Percentiles rank a stretch among this genome's conserved stretches.
Conservation (phyloP, 495 filamentous ascomycete genomes). For the Lasiosphaeria miniovina region DNA sequence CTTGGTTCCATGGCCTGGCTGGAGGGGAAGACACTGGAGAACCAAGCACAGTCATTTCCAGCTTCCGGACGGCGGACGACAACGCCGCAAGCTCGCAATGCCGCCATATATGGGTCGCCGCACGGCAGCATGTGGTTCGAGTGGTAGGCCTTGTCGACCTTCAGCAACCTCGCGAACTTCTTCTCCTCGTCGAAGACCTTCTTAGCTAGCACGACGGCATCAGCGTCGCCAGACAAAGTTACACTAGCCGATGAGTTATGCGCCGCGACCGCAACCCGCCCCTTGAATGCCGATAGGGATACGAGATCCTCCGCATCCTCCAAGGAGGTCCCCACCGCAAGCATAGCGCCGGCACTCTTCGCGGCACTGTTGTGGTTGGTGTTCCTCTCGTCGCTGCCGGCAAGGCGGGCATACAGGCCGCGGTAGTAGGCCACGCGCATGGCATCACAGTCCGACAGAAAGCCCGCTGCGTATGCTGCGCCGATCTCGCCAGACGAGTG, state of each 20-base stretch:
- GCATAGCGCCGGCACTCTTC: conserved; percentile 43
- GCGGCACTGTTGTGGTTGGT: conserved; percentile 8
- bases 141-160: conserved; percentile 44
- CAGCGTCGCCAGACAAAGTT: conserved; percentile 46
- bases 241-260: conserved; percentile 44
- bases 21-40: conserved; percentile 9
- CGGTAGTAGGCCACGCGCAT: conserved; percentile 17
- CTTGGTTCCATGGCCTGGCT: too few species aligned
- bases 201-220: conserved; percentile 32
- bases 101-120: conserved; percentile 25
- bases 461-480: conserved; percentile 24
- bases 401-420: conserved; percentile 17
- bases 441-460: conserved; percentile 22
- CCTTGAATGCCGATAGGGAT: conserved; percentile 29
- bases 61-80: conserved; percentile 41
- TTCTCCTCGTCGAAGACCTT: conserved; percentile 42
- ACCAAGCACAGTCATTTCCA: conserved; percentile 18
- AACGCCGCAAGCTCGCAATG: conserved; percentile 33
- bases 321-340: conserved; percentile 43
- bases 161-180: conserved; percentile 36
- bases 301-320: conserved; percentile 42
- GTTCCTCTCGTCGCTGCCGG: conserved; percentile 12
- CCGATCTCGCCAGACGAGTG: conserved; percentile 36
- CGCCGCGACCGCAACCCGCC: conserved; percentile 40
- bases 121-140: conserved; percentile 30